Base-by-base conservation (phyloP, 345 rosid species). In the Hibiscus syriacus region DNA sequence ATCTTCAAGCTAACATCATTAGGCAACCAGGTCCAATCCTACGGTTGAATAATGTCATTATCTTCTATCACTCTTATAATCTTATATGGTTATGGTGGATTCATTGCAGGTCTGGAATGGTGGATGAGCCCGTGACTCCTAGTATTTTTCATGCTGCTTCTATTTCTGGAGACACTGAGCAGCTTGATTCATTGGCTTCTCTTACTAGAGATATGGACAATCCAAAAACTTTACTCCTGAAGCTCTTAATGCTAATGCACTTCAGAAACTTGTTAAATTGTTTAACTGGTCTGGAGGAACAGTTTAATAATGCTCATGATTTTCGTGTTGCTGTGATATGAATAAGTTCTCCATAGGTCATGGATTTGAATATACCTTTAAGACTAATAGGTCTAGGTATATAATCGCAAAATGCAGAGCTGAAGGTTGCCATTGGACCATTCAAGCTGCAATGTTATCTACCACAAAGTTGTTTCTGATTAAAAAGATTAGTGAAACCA, bases 361-460 rank as follows among this genome's bases (percentile, higher is more conserved):
- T 71, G 82, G 84, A 10, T 86, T 86, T 23, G 76, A n/a, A 8
- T 86, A 84, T 71, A 75, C 43, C 69, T 76, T 80, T 48, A 82
- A 80, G 71, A 86, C 83, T 69, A 86, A 86, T 55, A 86, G 78
- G 13, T 32, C 83, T 3, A 76, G 67, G 53, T 84, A 81, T 67
- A 85, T 80, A 19, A 84, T 80, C 12, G 88, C 79, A 17, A 65
- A 55, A 48, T 86, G 88, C 73, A 77, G 72, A 20, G 79, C 70
- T 69, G 84, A 80, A 64, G 85, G 79, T 55, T 86, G 91, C 54
- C 72, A 83, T 10, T 86, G 91, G 88, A 76, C 66, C 59, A 78
- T 84, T 66, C 77, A 69, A 58, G 88, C 88, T 6, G 73, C 83
- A 3, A 72, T 79, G 77, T 82, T 84, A 64, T 81, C 85, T 68